Conservation (phyloP, 306 rosid genomes). For the Inga leiocalycina region DNA sequence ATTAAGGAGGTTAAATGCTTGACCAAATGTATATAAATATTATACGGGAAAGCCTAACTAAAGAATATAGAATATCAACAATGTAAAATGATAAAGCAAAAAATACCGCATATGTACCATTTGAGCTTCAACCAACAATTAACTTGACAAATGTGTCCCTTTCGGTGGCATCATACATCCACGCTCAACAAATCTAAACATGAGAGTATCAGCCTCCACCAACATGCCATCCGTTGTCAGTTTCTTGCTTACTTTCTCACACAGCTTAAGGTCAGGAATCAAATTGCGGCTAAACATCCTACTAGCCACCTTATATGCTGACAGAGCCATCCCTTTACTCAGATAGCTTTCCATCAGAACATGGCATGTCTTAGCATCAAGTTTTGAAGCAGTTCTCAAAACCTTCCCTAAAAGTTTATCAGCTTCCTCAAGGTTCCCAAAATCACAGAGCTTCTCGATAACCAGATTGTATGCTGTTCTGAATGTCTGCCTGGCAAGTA, state of each 20-base stretch:
- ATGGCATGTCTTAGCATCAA: slow-evolving; percentile 81
- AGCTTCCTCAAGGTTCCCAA: slow-evolving; percentile 79
- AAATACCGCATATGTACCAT: not conserved
- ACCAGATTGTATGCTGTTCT: slow-evolving; percentile 73
- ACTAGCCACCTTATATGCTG: slow-evolving; percentile 80
- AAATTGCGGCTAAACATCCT: slow-evolving; percentile 84
- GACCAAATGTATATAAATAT: not conserved
- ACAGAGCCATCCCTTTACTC: slow-evolving; percentile 59
- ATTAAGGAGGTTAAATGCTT: not conserved
- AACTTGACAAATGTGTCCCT: slow-evolving; percentile 37
- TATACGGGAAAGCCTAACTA: not conserved
- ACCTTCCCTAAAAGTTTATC: slow-evolving; percentile 70
- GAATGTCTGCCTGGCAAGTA: slow-evolving; percentile 61
- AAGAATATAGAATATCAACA: slow-evolving; percentile 27
- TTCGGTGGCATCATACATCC: slow-evolving; percentile 49
- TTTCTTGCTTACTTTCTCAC: slow-evolving; percentile 71
- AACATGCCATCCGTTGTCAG: slow-evolving; percentile 61
- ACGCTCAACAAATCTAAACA: slow-evolving; percentile 76
- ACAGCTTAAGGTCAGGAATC: slow-evolving; percentile 79
- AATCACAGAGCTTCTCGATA: slow-evolving; percentile 80
- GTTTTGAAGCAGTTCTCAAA: slow-evolving; percentile 86
- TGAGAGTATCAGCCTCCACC: slow-evolving; percentile 81
- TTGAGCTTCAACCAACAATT: slow-evolving; percentile 31
- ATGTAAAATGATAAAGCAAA: slow-evolving; percentile 11
- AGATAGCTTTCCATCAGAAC: slow-evolving; percentile 74